Evolutionary conservation across 768 basidiomycete genomes (phyloP).

Genomic region (Tricholoma bakamatsutake): DNA sequence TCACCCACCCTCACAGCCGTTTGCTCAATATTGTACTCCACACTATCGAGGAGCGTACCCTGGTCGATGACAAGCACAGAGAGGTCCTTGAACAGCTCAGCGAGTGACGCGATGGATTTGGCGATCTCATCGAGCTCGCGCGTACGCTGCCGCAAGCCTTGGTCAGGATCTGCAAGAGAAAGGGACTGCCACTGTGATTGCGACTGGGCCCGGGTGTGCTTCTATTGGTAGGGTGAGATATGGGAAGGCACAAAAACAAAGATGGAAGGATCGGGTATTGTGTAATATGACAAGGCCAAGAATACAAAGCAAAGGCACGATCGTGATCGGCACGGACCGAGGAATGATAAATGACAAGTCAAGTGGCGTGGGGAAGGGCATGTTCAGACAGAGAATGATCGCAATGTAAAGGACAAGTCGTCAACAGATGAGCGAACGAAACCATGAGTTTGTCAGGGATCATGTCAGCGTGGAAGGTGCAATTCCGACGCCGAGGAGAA

Average conservation of each 20-base stretch:
- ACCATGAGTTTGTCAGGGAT: not conserved
- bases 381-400: not conserved
- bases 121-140: constrained; percentile 87
- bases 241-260: not conserved
- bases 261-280: not conserved
- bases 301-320: not conserved
- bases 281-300: not conserved
- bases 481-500: not conserved
- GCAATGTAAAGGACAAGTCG: not conserved
- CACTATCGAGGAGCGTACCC: constrained; percentile 91
- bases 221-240: constrained; percentile 12
- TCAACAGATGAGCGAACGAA: not conserved
- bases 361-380: not conserved
- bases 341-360: not conserved
- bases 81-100: constrained; percentile 95
- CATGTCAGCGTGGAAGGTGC: not conserved
- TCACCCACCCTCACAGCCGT: constrained; percentile 77
- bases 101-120: constrained; percentile 83
- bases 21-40: constrained; percentile 97
- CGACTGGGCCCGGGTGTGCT: constrained; percentile 28
- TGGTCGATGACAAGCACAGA: constrained; percentile 94
- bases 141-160: constrained; percentile 38
- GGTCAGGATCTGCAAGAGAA: constrained; percentile 30
- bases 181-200: constrained; percentile 32
- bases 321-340: not conserved